phyloP scores from a whole-genome alignment of 2,329 filamentous ascomycete species.

The Ascochyta pisi region DNA sequence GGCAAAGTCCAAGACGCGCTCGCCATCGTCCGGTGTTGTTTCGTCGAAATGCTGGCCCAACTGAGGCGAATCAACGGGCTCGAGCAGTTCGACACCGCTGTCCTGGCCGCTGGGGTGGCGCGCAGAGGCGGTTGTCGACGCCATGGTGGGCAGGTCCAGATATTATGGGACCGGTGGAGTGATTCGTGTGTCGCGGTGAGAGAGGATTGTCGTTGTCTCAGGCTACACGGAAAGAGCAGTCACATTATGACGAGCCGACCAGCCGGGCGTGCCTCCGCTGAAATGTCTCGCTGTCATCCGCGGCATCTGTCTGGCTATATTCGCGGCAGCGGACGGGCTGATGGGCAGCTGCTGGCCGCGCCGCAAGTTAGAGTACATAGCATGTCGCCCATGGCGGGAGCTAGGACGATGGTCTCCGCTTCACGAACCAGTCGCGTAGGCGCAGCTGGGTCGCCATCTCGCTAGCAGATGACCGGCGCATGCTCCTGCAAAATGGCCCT shows the following conservation, averaged over 20 bases:
- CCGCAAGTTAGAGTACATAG: background rate
- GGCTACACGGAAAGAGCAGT: background rate
- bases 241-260: slow-evolving; percentile 1
- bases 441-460: slow-evolving; percentile 5
- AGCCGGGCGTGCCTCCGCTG: slow-evolving; percentile 2
- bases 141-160: slow-evolving; percentile 3
- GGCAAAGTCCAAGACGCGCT: slow-evolving; percentile 22
- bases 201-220: background rate
- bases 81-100: slow-evolving; percentile 15
- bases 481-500: slow-evolving; percentile 1
- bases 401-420: slow-evolving; percentile 14
- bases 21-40: background rate
- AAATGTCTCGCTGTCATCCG: background rate
- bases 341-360: slow-evolving; percentile 14
- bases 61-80: slow-evolving; percentile 7
- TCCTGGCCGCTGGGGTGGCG: slow-evolving; percentile 7
- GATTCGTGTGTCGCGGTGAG: slow-evolving; percentile 1
- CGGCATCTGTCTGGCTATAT: slow-evolving; percentile 10
- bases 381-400: slow-evolving; percentile 6
- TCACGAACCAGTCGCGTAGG: slow-evolving; percentile 7
- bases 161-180: background rate
- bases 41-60: slow-evolving; percentile 1
- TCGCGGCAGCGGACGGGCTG: background rate
- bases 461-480: slow-evolving; percentile 5
- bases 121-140: background rate